Base-by-base conservation (phyloP, 2,329 filamentous ascomycete genomes). In the Ramularia collo-cygni region DNA sequence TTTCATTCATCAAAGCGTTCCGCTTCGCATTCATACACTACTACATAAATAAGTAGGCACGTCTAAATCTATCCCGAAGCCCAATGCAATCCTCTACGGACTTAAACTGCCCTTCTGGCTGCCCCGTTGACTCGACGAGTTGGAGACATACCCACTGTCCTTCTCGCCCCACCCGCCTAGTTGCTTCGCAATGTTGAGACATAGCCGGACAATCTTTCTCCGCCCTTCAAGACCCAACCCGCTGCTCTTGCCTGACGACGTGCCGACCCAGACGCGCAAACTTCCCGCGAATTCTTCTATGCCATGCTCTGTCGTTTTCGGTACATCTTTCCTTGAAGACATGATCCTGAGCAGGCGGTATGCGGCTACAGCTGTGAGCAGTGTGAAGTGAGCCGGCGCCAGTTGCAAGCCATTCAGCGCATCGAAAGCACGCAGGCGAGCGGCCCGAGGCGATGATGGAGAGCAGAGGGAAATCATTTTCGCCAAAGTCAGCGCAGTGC, bases 401-500 rank as follows among this genome's bases (percentile, higher is more conserved):
- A 71, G 56, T 37, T 59, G 60, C 3, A 63, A 61, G 39, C 58
- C 61, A 41, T 65, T 65, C 42, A 72, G 51, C 3, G 64, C 58
- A 12, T 54, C 56, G 16, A 61, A 52, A 8, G 68, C 67, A 12
- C 63, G 59, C 14, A 53, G 47, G 16, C 60, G 64, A 7, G 65
- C 64, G 16, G 59, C 44, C 2, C 44, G 39, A 8, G 50, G 43
- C 1, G 51, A 50, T 8, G 43, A 35, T 4, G 47, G 42, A 0
- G 48, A 47, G 34, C 46, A 47, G 8, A 78, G 68, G 3, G 69
- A 66, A 1, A 75, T 68, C 41, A 77, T 74, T 60, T 79, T 78
- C 8, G 76, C 75, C 30, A 78, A 68, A 5, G 74, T 75, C 28
- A 79, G 68, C 3, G 75, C 72, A 37, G 72, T 73, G 37, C 67